Base-by-base conservation (phyloP, 768 basidiomycete species). In the Amanita thiersii region DNA sequence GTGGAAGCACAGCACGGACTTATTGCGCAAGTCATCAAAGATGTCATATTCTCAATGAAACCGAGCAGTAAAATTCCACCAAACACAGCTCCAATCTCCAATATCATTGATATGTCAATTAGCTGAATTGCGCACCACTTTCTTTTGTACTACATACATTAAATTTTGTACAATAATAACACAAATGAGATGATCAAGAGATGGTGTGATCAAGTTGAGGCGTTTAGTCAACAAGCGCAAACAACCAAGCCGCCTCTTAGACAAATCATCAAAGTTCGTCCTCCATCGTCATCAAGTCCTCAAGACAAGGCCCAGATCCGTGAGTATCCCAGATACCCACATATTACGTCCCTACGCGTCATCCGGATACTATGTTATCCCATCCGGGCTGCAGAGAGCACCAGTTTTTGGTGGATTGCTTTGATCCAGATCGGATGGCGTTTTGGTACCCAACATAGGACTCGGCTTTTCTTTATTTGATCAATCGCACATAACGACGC, bases 1-100 rank as follows among this genome's bases (percentile, higher is more conserved):
- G 73, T 82, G 3, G 92, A 97, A 56, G 87, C 87, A 1, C 90
- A 94, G 51, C 92, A 97, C 51, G 93, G 91, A 1, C 76, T 98
- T 40, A 91, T 96, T 46, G 72, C 91, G 2, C 93, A 97, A 56
- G 79, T 94, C 4, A 72, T 98, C 56, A 97, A 98, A 58, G 91
- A 94, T 48, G 75, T 89, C 32, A 75, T 97, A 29, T 96, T 97
- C 56, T 89, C 86, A 8, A 68, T 67, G 62, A 65, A 70, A 10
- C 74, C 70, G 9, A 62, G 8, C 25, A 59, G 45, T 45, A 44
- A 49, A 48, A 14, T 39, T 46, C 36, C 42, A 17, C 19, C 21
- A n/a, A 43, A 37, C 7, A 47, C 56, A 6, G 47, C 58, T 31
- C 54, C 53, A 38, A 54, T 73, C 14, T 53, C 58, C 33, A 67